Evolutionary conservation across 2,329 filamentous ascomycete species (phyloP), one percentile per base, ranked within the genome.

Genomic region (Parastagonospora avenae): DNA sequence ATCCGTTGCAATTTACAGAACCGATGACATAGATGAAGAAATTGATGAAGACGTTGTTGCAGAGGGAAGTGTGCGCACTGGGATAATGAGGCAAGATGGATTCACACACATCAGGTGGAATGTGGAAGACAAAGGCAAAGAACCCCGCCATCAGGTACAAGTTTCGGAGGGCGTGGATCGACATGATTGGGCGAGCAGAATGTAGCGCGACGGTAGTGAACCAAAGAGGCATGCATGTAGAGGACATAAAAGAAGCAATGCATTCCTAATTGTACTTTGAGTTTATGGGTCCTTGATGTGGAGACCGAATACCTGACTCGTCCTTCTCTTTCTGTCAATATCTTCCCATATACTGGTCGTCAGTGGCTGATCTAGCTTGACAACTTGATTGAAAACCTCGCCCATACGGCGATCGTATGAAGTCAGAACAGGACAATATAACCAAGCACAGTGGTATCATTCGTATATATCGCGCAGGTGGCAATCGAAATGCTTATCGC

Each of bases 401-500:
- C 27, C 39, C 51, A 53, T 40, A 45, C 51, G 50, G 41, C 48
- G 48, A 41, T 60, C 64, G 43, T n/a, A 8, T 45, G 48, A 55
- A 55, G 45, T 58, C 52, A 53, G 48, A 46, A 42, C 50, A 32
- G 33, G 41, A 24, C 41, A n/a, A 24, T 39, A 14, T 46, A 50
- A 59, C 54, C 57, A 52, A 54, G 62, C 50, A 48, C 38, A 57
- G 49, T 63, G 57, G 57, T 58, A 60, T 61, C 58, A 52, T 53
- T 56, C 52, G 59, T 64, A 55, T 50, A 59, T 62, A 43, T 56
- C 59, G 53, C 58, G 59, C 46, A 47, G 39, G 6, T 48, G 31
- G 38, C 37, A 48, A 46, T 43, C 44, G 42, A 14, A 38, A 40
- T 49, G 60, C 61, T 77, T 81, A 87, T 76, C 86, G 82, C 86